Conservation (phyloP, 2,329 filamentous ascomycete species). For the Paracamarosporium sp. region DNA sequence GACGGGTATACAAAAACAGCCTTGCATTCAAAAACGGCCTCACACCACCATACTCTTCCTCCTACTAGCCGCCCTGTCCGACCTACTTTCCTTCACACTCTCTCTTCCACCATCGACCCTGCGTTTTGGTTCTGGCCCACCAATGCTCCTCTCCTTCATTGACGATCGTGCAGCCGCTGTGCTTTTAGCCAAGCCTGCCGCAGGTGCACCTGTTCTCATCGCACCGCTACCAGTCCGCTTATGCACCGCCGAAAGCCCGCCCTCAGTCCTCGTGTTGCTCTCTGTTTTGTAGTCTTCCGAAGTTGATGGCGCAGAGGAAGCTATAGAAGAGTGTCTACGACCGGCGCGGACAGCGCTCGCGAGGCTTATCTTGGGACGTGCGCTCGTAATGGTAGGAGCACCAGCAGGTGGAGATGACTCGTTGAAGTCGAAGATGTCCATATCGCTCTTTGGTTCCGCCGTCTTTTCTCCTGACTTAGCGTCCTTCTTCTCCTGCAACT, state of each 20-base stretch:
- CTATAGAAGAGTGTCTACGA: constrained; percentile 43
- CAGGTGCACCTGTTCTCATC: constrained; percentile 21
- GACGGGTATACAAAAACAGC: background rate
- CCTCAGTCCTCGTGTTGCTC: constrained; percentile 18
- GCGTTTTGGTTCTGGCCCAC: constrained; percentile 4
- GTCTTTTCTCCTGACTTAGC: constrained; percentile 13
- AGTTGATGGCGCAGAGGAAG: constrained; percentile 13
- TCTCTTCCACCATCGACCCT: constrained; percentile 16
- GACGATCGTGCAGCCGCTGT: constrained; percentile 20
- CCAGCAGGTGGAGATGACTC: constrained; percentile 36
- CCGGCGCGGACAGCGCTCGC: constrained; percentile 35
- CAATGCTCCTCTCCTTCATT: constrained; percentile 23
- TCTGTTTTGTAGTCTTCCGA: constrained; percentile 19
- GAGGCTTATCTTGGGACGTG: constrained; percentile 34
- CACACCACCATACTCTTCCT: constrained; percentile 53
- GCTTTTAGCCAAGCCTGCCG: constrained; percentile 23
- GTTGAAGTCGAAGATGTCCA: constrained; percentile 48
- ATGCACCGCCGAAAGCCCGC: constrained; percentile 28
- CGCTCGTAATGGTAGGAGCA: constrained; percentile 16
- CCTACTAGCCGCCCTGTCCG: constrained; percentile 47
- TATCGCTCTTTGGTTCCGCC: constrained; percentile 30
- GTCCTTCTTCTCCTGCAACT: constrained; percentile 6
- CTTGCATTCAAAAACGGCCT: constrained; percentile 13
- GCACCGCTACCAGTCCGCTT: constrained; percentile 34
- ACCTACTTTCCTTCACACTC: constrained; percentile 29